phyloP scores from a whole-genome alignment of 108 stramenopile species.

The Cyclostephanos tholiformis region DNA sequence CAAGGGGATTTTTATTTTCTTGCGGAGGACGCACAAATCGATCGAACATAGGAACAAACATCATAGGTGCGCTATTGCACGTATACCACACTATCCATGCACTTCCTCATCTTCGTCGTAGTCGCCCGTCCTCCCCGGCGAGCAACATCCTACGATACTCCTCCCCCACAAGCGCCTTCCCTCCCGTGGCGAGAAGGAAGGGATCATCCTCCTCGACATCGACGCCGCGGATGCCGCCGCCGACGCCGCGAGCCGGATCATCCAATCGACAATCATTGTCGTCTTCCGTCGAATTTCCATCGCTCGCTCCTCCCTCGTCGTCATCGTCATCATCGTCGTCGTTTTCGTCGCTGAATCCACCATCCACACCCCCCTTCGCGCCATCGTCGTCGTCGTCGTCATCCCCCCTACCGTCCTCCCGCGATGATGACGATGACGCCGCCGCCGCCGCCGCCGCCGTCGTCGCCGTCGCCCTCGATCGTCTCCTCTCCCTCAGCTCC shows the following conservation, averaged over 20 bases:
- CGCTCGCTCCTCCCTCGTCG: constrained; percentile 28
- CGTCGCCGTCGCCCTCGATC: constrained; percentile 6
- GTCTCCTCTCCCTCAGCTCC: constrained; percentile 40
- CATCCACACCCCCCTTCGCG: constrained; percentile 20
- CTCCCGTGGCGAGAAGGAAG: constrained; percentile 81
- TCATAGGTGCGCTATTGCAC: no score
- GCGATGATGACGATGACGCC: neutral
- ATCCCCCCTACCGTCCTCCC: neutral
- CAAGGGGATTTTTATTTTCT: no score
- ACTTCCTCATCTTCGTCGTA: neutral
- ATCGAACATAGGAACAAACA: no score
- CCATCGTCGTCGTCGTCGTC: constrained; percentile 23
- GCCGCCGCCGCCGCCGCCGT: constrained; percentile 27
- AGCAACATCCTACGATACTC: constrained; percentile 78
- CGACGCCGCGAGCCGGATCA: constrained; percentile 6
- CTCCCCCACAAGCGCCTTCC: constrained; percentile 75
- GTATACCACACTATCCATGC: no score
- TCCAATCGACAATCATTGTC: constrained; percentile 21
- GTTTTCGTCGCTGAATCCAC: constrained; percentile 10
- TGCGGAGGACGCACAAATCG: no score
- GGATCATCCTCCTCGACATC: constrained; percentile 76
- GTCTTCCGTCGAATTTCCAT: constrained; percentile 10
- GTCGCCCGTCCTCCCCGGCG: constrained; percentile 27
- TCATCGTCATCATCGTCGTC: constrained; percentile 39
- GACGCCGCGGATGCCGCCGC: constrained; percentile 19